Percentiles rank a stretch among this genome's conserved stretches.
Evolutionary conservation across 345 rosid genomes (phyloP).

Genomic region (Kernera saxatilis): DNA sequence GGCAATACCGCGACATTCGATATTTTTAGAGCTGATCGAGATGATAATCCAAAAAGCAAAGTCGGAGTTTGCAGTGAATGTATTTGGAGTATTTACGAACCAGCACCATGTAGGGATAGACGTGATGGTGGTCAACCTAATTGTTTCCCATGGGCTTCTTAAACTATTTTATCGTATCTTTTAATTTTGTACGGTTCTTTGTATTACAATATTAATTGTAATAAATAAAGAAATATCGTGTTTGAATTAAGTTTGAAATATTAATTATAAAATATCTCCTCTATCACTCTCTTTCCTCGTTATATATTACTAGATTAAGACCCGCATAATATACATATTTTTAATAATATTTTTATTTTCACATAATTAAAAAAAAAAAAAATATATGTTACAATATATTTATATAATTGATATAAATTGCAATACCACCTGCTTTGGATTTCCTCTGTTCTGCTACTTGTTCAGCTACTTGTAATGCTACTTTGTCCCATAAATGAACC

Average conservation of each 20-base stretch:
- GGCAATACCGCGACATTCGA: neutral
- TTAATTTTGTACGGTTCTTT: neutral
- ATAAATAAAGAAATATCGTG: neutral
- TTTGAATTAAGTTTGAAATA: neutral
- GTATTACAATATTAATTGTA: neutral
- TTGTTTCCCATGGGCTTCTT: neutral
- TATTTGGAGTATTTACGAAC: neutral
- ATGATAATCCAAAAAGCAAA: neutral
- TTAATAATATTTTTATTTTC: no score
- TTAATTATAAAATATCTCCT: no score
- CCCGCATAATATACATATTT: no score
- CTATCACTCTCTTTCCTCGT: no score
- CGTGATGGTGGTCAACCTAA: slow-evolving; percentile 1
- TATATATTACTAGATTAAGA: no score
- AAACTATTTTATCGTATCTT: neutral
- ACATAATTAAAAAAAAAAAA: no score
- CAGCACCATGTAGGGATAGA: neutral
- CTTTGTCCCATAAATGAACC: no score
- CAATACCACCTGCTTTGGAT: no score
- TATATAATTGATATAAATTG: no score
- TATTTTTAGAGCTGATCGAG: slow-evolving; percentile 6
- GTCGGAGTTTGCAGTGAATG: slow-evolving; percentile 7
- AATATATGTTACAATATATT: no score
- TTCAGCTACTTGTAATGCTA: no score
- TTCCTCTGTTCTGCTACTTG: no score